These are phyloP conservation scores for Myxozyma kluyveri DNA, from an alignment of 805 yeast genomes.

Conservation along the genomic window DNA sequence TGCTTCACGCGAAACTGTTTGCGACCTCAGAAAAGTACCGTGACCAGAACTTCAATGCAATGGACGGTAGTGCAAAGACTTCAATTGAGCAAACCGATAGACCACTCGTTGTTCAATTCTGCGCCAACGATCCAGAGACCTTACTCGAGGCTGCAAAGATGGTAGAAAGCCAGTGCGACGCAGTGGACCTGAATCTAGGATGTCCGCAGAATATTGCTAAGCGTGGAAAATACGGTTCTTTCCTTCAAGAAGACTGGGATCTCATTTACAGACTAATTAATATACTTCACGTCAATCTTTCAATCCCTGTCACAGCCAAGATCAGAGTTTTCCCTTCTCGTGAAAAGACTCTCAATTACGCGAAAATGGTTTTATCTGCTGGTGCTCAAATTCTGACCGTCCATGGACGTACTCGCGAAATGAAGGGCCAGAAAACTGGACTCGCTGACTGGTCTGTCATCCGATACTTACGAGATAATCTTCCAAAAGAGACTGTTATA, in stretches of 20 bases:
- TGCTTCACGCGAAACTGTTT: conserved; percentile 90
- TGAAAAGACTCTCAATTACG: conserved; percentile 80
- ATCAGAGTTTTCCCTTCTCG: conserved; percentile 84
- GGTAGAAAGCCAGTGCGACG: conserved; percentile 85
- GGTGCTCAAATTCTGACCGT: conserved; percentile 95
- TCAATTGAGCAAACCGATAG: conserved; percentile 53
- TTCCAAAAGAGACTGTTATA: conserved; percentile 79
- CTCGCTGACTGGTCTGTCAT: conserved; percentile 89
- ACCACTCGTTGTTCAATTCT: conserved; percentile 90
- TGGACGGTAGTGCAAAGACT: conserved; percentile 60
- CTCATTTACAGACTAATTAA: conserved; percentile 64
- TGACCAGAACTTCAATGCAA: conserved; percentile 50
- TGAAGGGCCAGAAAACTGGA: conserved; percentile 96
- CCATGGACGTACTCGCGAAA: conserved; percentile 94
- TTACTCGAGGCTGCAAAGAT: conserved; percentile 74
- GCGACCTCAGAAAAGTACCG: conserved; percentile 82
- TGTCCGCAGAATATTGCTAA: conserved; percentile 98
- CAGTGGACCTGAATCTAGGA: conserved; percentile 91
- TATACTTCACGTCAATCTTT: conserved; percentile 66
- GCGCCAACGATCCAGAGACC: conserved; percentile 91
- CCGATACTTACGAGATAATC: conserved; percentile 68
- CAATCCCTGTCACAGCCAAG: conserved; percentile 89
- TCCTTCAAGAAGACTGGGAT: conserved; percentile 96
- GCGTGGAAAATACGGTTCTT: conserved; percentile 93
- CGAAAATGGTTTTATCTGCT: conserved; percentile 80